Conservation (phyloP, 140 eudicot genomes). For the Ambrosia hybrid region DNA sequence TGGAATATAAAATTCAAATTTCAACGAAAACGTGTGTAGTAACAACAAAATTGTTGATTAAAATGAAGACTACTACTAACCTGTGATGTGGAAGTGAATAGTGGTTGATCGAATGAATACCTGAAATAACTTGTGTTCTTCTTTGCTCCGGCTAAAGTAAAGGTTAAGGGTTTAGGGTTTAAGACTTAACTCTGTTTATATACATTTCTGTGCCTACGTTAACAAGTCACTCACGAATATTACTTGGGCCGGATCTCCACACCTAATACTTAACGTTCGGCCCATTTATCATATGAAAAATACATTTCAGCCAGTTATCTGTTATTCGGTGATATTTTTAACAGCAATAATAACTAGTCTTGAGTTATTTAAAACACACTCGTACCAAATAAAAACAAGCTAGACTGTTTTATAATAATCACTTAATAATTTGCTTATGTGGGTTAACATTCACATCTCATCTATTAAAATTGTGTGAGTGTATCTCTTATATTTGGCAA, state of each 20-base stretch:
- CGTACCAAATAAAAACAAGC: too few species aligned
- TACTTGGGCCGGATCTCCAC: slow-evolving; percentile 16
- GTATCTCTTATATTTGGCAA: too few species aligned
- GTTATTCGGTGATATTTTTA: too few species aligned
- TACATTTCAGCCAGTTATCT: too few species aligned
- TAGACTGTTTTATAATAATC: too few species aligned
- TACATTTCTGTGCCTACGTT: slow-evolving; percentile 24
- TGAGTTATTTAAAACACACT: too few species aligned
- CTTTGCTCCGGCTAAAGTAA: not conserved
- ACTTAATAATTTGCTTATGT: too few species aligned
- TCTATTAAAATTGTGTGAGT: too few species aligned
- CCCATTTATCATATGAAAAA: not conserved
- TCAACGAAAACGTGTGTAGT: not conserved
- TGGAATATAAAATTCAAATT: not conserved
- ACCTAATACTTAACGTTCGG: not conserved
- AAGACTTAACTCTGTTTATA: not conserved
- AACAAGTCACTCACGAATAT: not conserved
- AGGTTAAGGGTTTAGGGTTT: slow-evolving; percentile 36
- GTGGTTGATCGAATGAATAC: not conserved
- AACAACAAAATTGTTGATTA: not conserved
- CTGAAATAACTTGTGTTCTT: slow-evolving; percentile 7
- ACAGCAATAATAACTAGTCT: too few species aligned
- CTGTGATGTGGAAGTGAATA: not conserved
- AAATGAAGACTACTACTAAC: not conserved
- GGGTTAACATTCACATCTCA: too few species aligned